phyloP scores from a whole-genome alignment of 73 alveolate species.

The Tetrahymena thermophila region DNA sequence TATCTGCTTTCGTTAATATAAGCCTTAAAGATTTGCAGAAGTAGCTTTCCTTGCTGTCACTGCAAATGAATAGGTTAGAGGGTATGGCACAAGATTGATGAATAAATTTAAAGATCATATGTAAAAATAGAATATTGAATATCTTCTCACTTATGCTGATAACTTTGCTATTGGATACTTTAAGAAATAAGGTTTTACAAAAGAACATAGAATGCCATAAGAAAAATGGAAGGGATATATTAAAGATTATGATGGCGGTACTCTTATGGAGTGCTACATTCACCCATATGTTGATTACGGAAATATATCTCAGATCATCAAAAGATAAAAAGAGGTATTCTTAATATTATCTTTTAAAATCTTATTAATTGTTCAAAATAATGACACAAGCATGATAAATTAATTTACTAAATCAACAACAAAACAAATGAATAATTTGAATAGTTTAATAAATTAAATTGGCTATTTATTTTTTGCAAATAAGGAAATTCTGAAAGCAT shows the following conservation, averaged over 20 bases:
- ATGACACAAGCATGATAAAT: neutral
- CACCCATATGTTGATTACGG: conserved; percentile 68
- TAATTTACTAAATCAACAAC: neutral
- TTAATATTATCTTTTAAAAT: neutral
- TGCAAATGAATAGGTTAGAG: conserved; percentile 50
- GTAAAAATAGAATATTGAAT: conserved; percentile 67
- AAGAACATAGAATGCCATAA: conserved; percentile 64
- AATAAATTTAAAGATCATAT: conserved; percentile 86
- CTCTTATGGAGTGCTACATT: conserved; percentile 86
- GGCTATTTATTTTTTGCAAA: too few species aligned
- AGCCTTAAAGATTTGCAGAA: conserved; percentile 81
- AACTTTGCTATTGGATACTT: conserved; percentile 92
- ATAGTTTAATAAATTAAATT: too few species aligned
- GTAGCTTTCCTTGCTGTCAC: conserved; percentile 93
- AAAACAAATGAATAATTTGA: too few species aligned
- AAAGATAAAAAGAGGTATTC: conserved; percentile 62
- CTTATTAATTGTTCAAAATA: conserved; percentile 17
- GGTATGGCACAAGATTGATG: conserved; percentile 97
- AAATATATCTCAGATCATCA: conserved; percentile 57
- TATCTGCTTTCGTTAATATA: conserved; percentile 75
- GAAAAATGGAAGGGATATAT: conserved; percentile 88
- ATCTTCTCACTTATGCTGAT: conserved; percentile 95
- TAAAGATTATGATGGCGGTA: conserved; percentile 95
- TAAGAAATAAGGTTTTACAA: conserved; percentile 88
- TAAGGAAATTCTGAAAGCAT: too few species aligned